Evolutionary conservation across 805 yeast species (phyloP).

Genomic region (Saccharomycopsis sp.): DNA sequence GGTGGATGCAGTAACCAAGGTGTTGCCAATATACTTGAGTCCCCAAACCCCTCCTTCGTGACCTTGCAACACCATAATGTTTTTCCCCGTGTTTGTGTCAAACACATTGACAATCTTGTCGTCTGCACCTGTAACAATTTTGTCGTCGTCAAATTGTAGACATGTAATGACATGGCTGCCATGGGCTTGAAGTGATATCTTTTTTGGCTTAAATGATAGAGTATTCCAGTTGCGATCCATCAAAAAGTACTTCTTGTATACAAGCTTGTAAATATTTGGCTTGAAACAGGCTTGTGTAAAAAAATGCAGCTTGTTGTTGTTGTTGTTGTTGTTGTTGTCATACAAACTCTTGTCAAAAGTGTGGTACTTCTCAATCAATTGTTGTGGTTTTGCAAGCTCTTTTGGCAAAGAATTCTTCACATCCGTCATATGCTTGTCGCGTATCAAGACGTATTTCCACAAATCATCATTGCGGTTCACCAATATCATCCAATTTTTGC

Average conservation of each 20-base stretch:
- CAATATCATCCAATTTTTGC: constrained; percentile 59
- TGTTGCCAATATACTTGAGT: constrained; percentile 71
- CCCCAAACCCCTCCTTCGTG: constrained; percentile 99
- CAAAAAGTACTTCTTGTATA: constrained; percentile 50
- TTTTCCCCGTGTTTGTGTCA: constrained; percentile 62
- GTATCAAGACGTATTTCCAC: constrained; percentile 60
- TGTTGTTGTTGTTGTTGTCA: too few relatives aligned
- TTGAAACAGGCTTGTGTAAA: constrained; percentile 21
- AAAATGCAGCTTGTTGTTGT: too few relatives aligned
- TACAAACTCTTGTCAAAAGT: constrained; percentile 18
- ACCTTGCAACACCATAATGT: constrained; percentile 57
- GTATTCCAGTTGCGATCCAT: constrained; percentile 74
- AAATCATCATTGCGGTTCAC: constrained; percentile 49
- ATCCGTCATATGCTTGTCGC: constrained; percentile 50
- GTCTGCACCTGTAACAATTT: constrained; percentile 88
- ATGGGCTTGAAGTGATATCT: constrained; percentile 58
- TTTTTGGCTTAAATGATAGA: constrained; percentile 56
- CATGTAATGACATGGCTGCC: constrained; percentile 88
- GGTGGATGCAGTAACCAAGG: constrained; percentile 87
- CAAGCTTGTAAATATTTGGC: constrained; percentile 38
- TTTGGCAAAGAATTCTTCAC: constrained; percentile 26
- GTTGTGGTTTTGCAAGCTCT: constrained; percentile 16
- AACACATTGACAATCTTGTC: constrained; percentile 76
- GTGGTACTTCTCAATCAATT: constrained; percentile 12
- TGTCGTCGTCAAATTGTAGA: constrained; percentile 83